These are phyloP conservation scores for Nitzschia inconspicua DNA, from an alignment of 108 stramenopile genomes.

Conservation along the genomic window DNA sequence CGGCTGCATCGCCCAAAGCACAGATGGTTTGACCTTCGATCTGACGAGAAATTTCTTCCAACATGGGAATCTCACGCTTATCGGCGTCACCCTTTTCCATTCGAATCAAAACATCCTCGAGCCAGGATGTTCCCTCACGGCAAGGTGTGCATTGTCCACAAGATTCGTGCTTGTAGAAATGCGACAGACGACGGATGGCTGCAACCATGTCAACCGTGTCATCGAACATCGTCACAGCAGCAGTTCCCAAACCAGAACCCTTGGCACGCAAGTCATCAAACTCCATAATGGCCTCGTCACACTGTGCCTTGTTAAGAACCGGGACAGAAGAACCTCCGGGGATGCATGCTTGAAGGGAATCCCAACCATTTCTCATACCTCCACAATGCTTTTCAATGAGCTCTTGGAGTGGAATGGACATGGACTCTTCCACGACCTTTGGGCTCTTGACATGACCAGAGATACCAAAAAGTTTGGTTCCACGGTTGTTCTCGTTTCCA, in stretches of 20 bases:
- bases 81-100: constrained; percentile 99
- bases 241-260: constrained; percentile 97
- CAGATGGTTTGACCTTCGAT: constrained; percentile 99
- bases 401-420: constrained; percentile 98
- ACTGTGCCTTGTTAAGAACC: constrained; percentile 92
- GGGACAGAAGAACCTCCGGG: constrained; percentile 99
- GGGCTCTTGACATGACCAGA: constrained; percentile 99
- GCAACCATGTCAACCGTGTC: constrained; percentile 98
- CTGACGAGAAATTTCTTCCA: constrained; percentile 98
- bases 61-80: constrained; percentile 99
- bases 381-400: constrained; percentile 99
- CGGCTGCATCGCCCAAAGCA: constrained; percentile 99
- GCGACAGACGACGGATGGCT: constrained; percentile 97
- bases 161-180: constrained; percentile 99
- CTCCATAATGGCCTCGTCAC: constrained; percentile 98
- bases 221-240: constrained; percentile 99
- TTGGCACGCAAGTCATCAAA: constrained; percentile 96
- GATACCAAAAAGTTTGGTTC: constrained; percentile 98
- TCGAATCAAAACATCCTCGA: constrained; percentile 89
- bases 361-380: constrained; percentile 99
- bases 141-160: constrained; percentile 99
- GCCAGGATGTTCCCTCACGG: constrained; percentile 95
- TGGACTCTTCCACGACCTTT: constrained; percentile 98
- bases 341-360: constrained; percentile 98
- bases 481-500: constrained; percentile 95